Evolutionary conservation across 176 grass and related monocot genomes (phyloP).

Genomic region (Eragrostis nindensis): DNA sequence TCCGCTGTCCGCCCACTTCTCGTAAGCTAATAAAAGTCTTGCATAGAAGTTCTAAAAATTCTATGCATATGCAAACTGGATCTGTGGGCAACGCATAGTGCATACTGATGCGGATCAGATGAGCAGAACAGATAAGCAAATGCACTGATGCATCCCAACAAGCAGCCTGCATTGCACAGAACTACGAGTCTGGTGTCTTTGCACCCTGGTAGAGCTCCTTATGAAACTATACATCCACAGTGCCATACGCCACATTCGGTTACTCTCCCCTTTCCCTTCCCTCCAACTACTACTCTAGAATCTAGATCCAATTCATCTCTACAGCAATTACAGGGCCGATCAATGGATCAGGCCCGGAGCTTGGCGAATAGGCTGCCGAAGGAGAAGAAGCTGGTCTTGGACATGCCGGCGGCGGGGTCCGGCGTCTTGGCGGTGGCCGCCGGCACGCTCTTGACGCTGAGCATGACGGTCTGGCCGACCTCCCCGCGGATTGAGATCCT

Average conservation of each 20-base stretch:
- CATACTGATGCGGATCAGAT: neutral
- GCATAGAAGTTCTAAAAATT: no score
- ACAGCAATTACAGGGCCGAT: neutral
- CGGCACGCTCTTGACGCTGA: conserved; percentile 78
- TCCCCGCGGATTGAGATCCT: no score
- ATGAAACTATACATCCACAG: conserved; percentile 32
- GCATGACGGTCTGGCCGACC: conserved; percentile 86
- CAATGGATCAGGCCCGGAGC: conserved; percentile 45
- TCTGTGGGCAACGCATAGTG: no score
- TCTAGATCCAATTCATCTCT: neutral
- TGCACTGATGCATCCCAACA: conserved; percentile 8
- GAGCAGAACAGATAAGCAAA: neutral
- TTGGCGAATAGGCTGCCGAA: conserved; percentile 79
- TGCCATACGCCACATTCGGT: neutral
- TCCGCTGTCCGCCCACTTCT: no score
- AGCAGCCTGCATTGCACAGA: conserved; percentile 37
- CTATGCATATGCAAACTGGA: no score
- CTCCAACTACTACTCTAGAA: conserved; percentile 27
- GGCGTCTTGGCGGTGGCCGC: conserved; percentile 41
- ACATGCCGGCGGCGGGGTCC: conserved; percentile 24
- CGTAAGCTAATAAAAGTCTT: no score
- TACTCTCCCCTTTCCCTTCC: neutral
- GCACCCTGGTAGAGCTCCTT: conserved; percentile 28
- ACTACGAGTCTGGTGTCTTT: conserved; percentile 26
- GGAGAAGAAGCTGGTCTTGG: conserved; percentile 77